These are phyloP conservation scores for Cucumis cinereus DNA, from an alignment of 306 rosid genomes.

Conservation along the genomic window DNA sequence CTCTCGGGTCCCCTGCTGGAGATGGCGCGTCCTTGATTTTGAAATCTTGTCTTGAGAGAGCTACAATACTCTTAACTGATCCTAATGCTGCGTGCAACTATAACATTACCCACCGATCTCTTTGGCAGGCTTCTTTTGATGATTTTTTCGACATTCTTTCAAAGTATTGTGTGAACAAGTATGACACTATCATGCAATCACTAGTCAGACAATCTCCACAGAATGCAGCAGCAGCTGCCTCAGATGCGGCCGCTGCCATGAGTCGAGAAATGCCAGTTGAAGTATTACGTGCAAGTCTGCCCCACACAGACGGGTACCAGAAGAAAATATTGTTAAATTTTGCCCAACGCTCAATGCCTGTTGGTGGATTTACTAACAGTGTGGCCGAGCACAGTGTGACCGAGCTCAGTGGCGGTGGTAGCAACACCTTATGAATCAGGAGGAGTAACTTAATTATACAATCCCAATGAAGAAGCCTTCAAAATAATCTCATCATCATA, in stretches of 20 bases:
- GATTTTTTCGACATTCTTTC: conserved; percentile 67
- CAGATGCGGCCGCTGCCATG: conserved; percentile 65
- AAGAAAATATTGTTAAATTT: conserved; percentile 55
- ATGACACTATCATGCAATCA: conserved; percentile 60
- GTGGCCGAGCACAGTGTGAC: conserved; percentile 40
- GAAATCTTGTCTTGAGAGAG: conserved; percentile 78
- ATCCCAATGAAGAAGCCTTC: conserved; percentile 6
- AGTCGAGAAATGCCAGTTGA: conserved; percentile 91
- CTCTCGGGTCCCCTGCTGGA: conserved; percentile 79
- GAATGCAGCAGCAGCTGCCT: conserved; percentile 32
- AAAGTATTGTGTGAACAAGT: conserved; percentile 74
- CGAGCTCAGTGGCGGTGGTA: conserved; percentile 24
- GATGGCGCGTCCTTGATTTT: conserved; percentile 83
- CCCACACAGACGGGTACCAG: conserved; percentile 81
- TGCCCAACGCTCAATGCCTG: conserved; percentile 73
- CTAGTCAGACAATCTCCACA: conserved; percentile 38
- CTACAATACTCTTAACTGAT: conserved; percentile 76
- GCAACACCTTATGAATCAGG: conserved; percentile 32
- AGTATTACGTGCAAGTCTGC: conserved; percentile 85
- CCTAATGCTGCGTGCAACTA: conserved; percentile 66
- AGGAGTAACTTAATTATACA: background rate
- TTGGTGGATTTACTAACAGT: conserved; percentile 39
- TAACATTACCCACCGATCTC: conserved; percentile 48
- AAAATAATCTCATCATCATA: conserved; percentile 8
- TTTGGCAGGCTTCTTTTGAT: conserved; percentile 95